Base-by-base conservation (phyloP, 2,329 filamentous ascomycete species). In the Tolypocladium cylindrosporum region DNA sequence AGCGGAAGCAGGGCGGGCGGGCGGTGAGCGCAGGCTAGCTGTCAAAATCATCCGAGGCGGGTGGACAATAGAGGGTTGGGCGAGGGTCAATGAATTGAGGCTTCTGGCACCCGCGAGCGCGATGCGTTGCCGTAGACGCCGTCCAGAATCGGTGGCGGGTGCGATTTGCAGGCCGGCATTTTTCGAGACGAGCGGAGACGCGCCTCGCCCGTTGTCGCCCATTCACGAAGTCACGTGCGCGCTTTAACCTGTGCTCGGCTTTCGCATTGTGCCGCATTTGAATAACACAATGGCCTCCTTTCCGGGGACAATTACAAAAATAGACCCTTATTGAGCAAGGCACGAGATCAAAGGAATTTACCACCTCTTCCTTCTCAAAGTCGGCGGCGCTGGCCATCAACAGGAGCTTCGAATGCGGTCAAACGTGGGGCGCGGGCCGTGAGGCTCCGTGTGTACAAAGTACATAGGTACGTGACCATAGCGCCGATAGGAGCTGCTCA, bases 161-260 rank as follows among this genome's bases (percentile, higher is more conserved):
- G 45, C 45, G 45, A 14, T 27, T 27, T 50, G 27, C 27, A 50
- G 45, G 48, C 45, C 10, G 31, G 48, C 37, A 43, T 57, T 56
- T 61, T 61, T 61, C 58, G 55, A 57, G 58, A 58, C 60, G 40
- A 48, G 57, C 43, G 56, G 57, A 54, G 58, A 50, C 61, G 61
- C 61, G 61, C 56, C 50, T 55, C 27, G 53, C 42, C 27, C 50
- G 16, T n/a, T 16, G n/a, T 6, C 24, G 48, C 55, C 36, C 42
- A 57, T 57, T 62, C 65, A 59, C 65, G 63, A 61, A 61, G 61
- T 67, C 65, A 67, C 65, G 65, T 67, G 65, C 48, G 14, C 53
- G 57, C 55, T 61, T 43, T 57, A 31, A 60, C 24, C 24, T 50
- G 41, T 50, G 11, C 27, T n/a, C 48, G 27, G 6, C 2, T 4